Conservation (phyloP, 805 yeast genomes). For the Komagataella pseudopastoris region DNA sequence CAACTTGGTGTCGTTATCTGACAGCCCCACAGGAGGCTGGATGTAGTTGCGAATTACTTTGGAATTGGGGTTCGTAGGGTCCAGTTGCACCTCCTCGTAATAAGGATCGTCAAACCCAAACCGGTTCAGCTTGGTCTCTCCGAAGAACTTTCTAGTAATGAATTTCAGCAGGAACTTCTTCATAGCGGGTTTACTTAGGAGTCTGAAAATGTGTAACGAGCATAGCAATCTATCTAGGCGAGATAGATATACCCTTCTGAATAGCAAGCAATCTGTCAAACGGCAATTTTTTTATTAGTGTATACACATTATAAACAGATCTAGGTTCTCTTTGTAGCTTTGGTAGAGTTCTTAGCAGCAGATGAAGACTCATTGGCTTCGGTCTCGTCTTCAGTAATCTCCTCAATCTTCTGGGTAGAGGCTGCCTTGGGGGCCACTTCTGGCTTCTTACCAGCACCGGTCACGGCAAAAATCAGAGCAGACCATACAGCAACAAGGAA, state of each 20-base stretch:
- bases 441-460: constrained; percentile 4
- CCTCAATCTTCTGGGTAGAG: background rate
- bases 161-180: background rate
- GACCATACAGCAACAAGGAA: constrained; percentile 29
- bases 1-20: constrained; percentile 35
- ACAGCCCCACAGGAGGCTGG: constrained; percentile 41
- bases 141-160: background rate
- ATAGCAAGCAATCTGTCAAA: background rate
- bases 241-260: background rate
- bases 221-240: background rate
- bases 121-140: background rate
- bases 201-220: background rate
- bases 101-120: constrained; percentile 2
- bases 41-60: background rate
- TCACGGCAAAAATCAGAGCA: constrained; percentile 16
- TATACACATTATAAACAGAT: background rate
- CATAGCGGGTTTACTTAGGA: background rate
- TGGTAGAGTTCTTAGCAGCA: background rate
- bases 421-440: background rate
- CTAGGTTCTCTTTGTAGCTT: background rate
- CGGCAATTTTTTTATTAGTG: background rate
- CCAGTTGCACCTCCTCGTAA: constrained; percentile 1
- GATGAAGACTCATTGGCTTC: background rate
- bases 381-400: background rate
- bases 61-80: background rate